Percentiles rank a stretch among this genome's conserved stretches.
Conservation (phyloP, 139 green algal species). For the Chlamydomonas sphaeroides region DNA sequence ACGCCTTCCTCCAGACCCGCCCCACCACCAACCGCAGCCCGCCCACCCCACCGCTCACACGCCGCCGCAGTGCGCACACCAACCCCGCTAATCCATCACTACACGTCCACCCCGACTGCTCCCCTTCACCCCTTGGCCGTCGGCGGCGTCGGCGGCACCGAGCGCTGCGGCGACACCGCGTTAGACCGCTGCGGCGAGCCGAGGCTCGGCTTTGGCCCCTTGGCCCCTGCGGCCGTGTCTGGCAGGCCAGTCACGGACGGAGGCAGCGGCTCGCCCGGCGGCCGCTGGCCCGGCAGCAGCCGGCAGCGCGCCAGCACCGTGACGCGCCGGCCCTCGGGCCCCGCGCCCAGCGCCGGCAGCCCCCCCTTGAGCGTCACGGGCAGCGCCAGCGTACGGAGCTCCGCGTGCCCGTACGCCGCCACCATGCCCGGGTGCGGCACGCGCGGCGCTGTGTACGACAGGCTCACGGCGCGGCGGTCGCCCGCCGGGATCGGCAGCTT, state of each 20-base stretch:
- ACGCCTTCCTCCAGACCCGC: too few relatives aligned
- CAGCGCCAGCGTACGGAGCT: conserved; percentile 45
- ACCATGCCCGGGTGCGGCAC: conserved; percentile 51
- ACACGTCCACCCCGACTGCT: too few relatives aligned
- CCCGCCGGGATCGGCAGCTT: conserved; percentile 51
- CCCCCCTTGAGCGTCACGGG: conserved; percentile 45
- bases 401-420: conserved; percentile 43
- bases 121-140: too few relatives aligned
- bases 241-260: conserved; percentile 14
- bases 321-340: conserved; percentile 34
- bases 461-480: conserved; percentile 50
- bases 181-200: too few relatives aligned
- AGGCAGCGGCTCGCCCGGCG: conserved; percentile 2
- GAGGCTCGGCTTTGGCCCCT: too few relatives aligned
- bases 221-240: too few relatives aligned
- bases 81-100: too few relatives aligned
- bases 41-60: too few relatives aligned
- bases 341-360: conserved; percentile 18
- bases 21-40: too few relatives aligned
- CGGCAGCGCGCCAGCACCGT: conserved; percentile 22
- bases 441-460: conserved; percentile 41
- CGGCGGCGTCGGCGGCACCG: too few relatives aligned
- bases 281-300: conserved; percentile 31
- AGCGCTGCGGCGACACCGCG: too few relatives aligned
- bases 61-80: too few relatives aligned